Evolutionary conservation across 164 flowering plant species (phyloP).

Genomic region (Macadamia integrifolia): DNA sequence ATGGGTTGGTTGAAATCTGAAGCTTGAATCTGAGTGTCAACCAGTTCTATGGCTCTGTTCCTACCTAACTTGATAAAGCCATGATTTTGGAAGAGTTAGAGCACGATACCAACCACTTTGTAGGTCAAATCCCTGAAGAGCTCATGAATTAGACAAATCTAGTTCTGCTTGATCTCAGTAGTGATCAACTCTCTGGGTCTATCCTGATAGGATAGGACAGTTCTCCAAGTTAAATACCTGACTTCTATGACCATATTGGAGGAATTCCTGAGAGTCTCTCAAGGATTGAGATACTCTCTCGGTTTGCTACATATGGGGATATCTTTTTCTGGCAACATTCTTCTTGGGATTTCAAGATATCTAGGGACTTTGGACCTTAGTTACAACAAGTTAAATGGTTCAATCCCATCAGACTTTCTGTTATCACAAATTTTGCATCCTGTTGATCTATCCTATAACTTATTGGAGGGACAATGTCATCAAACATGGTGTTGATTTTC

Average conservation of each 20-base stretch:
- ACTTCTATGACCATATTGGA: slow-evolving; percentile 40
- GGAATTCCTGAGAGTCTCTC: slow-evolving; percentile 38
- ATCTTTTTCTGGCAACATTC: slow-evolving; percentile 38
- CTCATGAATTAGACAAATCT: slow-evolving; percentile 32
- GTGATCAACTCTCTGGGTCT: slow-evolving; percentile 36
- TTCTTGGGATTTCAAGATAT: slow-evolving; percentile 31
- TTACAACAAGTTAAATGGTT: slow-evolving; percentile 42
- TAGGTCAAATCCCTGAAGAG: slow-evolving; percentile 31
- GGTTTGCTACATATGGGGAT: slow-evolving; percentile 62
- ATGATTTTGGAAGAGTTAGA: slow-evolving; percentile 34
- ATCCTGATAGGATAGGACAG: slow-evolving; percentile 32
- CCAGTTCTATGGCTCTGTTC: slow-evolving; percentile 30
- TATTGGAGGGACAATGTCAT: slow-evolving; percentile 43
- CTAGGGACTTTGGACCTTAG: slow-evolving; percentile 51
- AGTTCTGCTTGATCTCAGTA: slow-evolving; percentile 44
- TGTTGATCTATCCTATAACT: slow-evolving; percentile 51
- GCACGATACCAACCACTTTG: slow-evolving; percentile 28
- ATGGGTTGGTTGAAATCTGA: slow-evolving; percentile 33
- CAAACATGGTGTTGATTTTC: slow-evolving; percentile 4
- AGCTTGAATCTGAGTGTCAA: slow-evolving; percentile 41
- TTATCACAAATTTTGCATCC: slow-evolving; percentile 27
- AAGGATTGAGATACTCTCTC: slow-evolving; percentile 27
- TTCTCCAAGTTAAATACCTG: slow-evolving; percentile 39
- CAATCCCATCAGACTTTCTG: slow-evolving; percentile 47
- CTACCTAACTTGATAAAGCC: slow-evolving; percentile 34